Percentiles rank a stretch among this genome's conserved stretches.
phyloP scores from a whole-genome alignment of 2,329 filamentous ascomycete genomes.

The Botrytis paeoniae region DNA sequence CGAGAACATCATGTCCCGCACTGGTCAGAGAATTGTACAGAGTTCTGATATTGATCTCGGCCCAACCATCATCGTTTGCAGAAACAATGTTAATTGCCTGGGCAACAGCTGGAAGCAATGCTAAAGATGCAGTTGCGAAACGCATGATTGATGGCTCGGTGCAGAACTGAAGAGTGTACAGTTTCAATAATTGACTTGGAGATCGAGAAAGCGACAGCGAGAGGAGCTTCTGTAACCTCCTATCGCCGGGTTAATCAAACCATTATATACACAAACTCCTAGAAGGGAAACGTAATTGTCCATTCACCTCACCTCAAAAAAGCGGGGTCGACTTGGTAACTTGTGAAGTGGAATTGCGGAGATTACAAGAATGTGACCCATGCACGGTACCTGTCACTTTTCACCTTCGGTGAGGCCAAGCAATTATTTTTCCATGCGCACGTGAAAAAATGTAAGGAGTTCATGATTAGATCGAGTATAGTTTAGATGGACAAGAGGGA shows the following conservation, averaged over 20 bases:
- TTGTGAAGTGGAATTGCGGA: not conserved
- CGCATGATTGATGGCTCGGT: constrained; percentile 5
- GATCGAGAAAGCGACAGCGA: not conserved
- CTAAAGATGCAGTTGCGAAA: constrained; percentile 3
- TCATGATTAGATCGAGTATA: not conserved
- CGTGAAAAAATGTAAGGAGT: not conserved
- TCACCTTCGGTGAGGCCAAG: not conserved
- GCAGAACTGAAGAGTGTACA: not conserved
- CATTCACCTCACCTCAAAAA: not conserved
- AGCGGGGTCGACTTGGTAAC: not conserved
- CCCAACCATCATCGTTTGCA: constrained; percentile 4
- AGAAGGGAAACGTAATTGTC: not conserved
- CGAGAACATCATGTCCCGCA: constrained; percentile 7
- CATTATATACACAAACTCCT: constrained; percentile 2
- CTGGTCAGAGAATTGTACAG: constrained; percentile 5
- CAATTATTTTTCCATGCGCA: not conserved
- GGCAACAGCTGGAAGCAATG: constrained; percentile 1
- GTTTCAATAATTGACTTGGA: not conserved
- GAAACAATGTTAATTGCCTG: not conserved
- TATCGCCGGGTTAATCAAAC: not conserved
- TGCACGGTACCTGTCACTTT: not conserved
- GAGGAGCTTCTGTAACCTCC: not conserved
- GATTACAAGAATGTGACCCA: not conserved
- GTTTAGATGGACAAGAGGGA: not conserved
- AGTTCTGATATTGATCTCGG: constrained; percentile 4